These are phyloP conservation scores for Rosa persica DNA, from an alignment of 306 rosid genomes.

Conservation along the genomic window DNA sequence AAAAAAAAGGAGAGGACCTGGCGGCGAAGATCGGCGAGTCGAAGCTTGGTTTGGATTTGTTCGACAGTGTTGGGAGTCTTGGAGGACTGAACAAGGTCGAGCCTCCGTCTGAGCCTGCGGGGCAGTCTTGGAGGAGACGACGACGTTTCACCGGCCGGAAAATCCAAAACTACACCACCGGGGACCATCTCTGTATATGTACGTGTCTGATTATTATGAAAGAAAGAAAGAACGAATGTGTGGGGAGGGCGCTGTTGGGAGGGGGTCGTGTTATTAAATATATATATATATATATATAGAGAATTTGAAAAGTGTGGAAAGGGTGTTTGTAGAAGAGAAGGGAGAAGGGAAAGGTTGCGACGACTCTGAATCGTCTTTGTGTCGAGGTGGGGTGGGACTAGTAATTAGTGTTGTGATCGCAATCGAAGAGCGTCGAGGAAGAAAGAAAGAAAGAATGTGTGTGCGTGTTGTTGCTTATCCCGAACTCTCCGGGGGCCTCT, in stretches of 20 bases:
- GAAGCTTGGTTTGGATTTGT: constrained; percentile 84
- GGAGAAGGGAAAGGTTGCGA: constrained; percentile 18
- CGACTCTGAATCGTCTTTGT: constrained; percentile 2
- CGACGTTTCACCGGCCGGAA: constrained; percentile 41
- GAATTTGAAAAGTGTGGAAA: too few species aligned
- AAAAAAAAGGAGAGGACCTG: constrained; percentile 47
- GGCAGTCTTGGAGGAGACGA: constrained; percentile 71
- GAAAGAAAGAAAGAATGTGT: constrained; percentile 12
- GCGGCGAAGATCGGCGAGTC: constrained; percentile 86
- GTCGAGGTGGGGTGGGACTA: not conserved
- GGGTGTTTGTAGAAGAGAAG: not conserved
- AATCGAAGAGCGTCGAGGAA: not conserved
- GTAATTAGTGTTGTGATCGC: not conserved
- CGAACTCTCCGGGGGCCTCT: constrained; percentile 23
- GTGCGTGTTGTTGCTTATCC: constrained; percentile 32
- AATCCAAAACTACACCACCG: constrained; percentile 51
- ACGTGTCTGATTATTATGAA: not conserved
- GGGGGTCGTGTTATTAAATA: too few species aligned
- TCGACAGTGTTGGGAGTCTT: constrained; percentile 79
- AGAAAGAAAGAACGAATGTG: not conserved
- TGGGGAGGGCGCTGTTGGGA: too few species aligned
- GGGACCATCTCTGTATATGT: not conserved
- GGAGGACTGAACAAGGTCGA: constrained; percentile 37
- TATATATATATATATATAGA: too few species aligned
- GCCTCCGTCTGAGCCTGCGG: constrained; percentile 68